A percentile compares a stretch with the other conserved stretches of the same genome.
Evolutionary conservation across 2,329 filamentous ascomycete species (phyloP).

Genomic region (Cladosporium colombiae): DNA sequence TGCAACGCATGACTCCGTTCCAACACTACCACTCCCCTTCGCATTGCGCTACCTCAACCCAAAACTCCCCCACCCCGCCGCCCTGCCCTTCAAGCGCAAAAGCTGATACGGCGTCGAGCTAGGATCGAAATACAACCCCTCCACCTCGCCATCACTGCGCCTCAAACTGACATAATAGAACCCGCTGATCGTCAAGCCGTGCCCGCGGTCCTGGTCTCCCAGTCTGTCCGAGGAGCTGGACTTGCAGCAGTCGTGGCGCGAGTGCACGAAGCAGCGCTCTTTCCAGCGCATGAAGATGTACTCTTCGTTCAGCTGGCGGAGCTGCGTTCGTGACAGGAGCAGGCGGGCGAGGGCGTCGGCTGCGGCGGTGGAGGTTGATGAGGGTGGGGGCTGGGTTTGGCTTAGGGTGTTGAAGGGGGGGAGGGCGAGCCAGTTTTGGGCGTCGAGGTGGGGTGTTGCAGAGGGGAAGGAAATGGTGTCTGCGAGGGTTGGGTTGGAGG

Average conservation of each 20-base stretch:
- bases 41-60: constrained; percentile 37
- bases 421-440: constrained; percentile 52
- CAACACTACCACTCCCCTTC: too few relatives aligned
- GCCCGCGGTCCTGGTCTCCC: constrained; percentile 38
- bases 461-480: constrained; percentile 46
- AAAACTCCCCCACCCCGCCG: constrained; percentile 42
- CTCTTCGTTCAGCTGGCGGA: constrained; percentile 44
- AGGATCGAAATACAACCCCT: constrained; percentile 59
- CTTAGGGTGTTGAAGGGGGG: constrained; percentile 44
- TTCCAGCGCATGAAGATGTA: constrained; percentile 61
- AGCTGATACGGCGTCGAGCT: constrained; percentile 56
- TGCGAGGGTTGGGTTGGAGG: constrained; percentile 25
- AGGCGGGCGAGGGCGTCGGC: constrained; percentile 35
- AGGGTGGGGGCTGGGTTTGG: constrained; percentile 1
- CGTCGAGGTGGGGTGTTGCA: constrained; percentile 46
- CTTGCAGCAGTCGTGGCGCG: constrained; percentile 31
- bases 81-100: constrained; percentile 45
- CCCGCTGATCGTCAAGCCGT: constrained; percentile 54
- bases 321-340: constrained; percentile 44
- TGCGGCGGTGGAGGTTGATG: constrained; percentile 23
- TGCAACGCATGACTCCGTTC: neutral
- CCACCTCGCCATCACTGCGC: constrained; percentile 48
- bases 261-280: constrained; percentile 51
- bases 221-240: constrained; percentile 25
- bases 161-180: constrained; percentile 57